Percentiles rank a stretch among this genome's conserved stretches.
Evolutionary conservation across 768 basidiomycete species (phyloP).

Genomic region (Boletus sp.): DNA sequence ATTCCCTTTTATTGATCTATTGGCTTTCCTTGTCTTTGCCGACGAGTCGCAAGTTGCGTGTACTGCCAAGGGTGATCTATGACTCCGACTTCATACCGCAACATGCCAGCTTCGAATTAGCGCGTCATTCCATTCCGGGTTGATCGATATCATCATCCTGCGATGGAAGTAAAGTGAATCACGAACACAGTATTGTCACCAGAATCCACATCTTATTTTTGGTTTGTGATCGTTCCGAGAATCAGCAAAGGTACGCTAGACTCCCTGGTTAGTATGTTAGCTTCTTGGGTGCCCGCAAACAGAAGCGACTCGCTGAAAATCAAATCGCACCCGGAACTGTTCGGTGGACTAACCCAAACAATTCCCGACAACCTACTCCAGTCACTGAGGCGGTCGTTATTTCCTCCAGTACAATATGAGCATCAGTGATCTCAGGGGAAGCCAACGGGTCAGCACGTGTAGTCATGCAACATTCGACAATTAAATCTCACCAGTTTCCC

Average conservation of each 20-base stretch:
- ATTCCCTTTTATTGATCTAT: not conserved
- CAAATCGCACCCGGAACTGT: too few relatives aligned
- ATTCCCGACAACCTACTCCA: too few relatives aligned
- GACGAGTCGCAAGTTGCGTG: not conserved
- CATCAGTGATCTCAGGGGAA: too few relatives aligned
- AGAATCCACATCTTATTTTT: not conserved
- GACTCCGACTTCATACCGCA: not conserved
- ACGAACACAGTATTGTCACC: not conserved
- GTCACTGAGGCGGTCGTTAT: too few relatives aligned
- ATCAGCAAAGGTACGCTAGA: not conserved
- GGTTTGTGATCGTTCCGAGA: not conserved
- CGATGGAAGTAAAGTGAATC: not conserved
- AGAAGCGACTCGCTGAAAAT: not conserved
- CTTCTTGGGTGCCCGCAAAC: not conserved
- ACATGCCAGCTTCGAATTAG: not conserved
- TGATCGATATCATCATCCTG: not conserved
- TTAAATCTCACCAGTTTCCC: too few relatives aligned
- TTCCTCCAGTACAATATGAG: too few relatives aligned
- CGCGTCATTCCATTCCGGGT: not conserved
- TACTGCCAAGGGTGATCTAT: not conserved
- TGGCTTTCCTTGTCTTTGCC: not conserved
- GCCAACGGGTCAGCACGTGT: too few relatives aligned
- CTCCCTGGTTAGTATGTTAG: not conserved
- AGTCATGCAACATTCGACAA: too few relatives aligned
- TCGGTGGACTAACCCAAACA: too few relatives aligned